Conservation (phyloP, 2,329 filamentous ascomycete genomes). For the Arthrobotrys conoides region DNA sequence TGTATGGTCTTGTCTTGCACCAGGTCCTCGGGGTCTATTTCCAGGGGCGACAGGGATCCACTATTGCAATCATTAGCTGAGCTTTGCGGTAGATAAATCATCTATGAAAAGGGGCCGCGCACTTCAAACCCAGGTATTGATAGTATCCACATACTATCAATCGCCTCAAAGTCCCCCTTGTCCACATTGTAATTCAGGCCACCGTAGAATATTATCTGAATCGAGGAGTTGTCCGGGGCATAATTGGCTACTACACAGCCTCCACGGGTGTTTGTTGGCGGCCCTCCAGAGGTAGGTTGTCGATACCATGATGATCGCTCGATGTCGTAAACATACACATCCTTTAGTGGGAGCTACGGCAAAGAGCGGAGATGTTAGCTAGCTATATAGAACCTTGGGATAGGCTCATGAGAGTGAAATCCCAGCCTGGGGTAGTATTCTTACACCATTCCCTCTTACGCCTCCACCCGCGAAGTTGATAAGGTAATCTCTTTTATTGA, state of each 20-base stretch:
- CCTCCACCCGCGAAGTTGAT: conserved; percentile 44
- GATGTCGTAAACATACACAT: conserved; percentile 53
- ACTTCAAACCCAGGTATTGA: conserved; percentile 48
- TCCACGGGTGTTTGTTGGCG: conserved; percentile 14
- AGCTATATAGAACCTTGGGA: too few relatives aligned
- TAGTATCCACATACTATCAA: conserved; percentile 38
- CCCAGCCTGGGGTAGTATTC: neutral
- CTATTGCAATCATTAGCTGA: conserved; percentile 7
- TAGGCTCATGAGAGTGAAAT: too few relatives aligned
- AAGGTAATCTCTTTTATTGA: conserved; percentile 34
- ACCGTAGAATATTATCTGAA: conserved; percentile 40
- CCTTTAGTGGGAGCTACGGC: conserved; percentile 15
- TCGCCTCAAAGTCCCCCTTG: conserved; percentile 10
- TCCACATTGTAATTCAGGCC: conserved; percentile 12
- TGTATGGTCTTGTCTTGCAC: conserved; percentile 36
- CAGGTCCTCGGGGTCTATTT: conserved; percentile 1
- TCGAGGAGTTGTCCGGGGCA: conserved; percentile 40
- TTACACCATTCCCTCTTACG: conserved; percentile 25
- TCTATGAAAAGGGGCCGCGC: neutral
- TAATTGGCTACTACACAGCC: conserved; percentile 38
- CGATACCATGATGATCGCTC: conserved; percentile 36
- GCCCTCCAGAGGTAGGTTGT: conserved; percentile 29
- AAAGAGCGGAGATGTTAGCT: neutral
- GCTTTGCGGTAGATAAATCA: too few relatives aligned
- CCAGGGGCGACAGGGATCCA: conserved; percentile 26